Evolutionary conservation across 2,329 filamentous ascomycete genomes (phyloP).

Genomic region (Cordyceps pruinosa): DNA sequence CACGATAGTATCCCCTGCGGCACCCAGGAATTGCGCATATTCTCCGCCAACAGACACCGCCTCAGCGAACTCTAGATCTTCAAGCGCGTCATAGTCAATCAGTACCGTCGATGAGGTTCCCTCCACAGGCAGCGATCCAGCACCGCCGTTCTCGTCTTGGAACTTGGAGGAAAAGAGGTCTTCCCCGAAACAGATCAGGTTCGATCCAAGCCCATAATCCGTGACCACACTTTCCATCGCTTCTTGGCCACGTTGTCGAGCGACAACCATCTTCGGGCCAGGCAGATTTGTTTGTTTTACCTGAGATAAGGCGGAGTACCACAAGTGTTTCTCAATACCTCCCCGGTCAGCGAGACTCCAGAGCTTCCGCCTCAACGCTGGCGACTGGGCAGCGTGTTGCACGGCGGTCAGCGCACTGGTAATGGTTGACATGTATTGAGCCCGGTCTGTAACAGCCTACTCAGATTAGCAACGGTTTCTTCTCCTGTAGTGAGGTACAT

Average conservation of each 20-base stretch:
- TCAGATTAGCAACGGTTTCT: not conserved
- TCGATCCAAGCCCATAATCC: not conserved
- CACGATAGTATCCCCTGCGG: not conserved
- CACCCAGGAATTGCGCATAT: no score
- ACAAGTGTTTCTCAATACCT: not conserved
- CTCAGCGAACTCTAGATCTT: not conserved
- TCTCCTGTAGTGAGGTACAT: not conserved
- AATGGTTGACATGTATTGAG: conserved; percentile 23
- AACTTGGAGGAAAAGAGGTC: not conserved
- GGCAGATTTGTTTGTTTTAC: not conserved
- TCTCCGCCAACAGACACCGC: not conserved
- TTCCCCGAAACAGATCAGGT: conserved; percentile 1
- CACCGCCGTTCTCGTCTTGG: not conserved
- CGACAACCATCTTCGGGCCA: not conserved
- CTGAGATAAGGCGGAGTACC: not conserved
- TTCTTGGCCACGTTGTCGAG: not conserved
- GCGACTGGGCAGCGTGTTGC: conserved; percentile 27
- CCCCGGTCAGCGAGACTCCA: conserved; percentile 8
- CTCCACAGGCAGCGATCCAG: not conserved
- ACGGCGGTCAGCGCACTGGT: conserved; percentile 26
- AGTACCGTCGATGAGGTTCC: not conserved
- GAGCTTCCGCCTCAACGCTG: conserved; percentile 25
- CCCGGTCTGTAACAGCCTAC: conserved; percentile 22
- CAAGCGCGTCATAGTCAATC: not conserved
- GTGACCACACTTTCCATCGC: no score